Conservation (phyloP, 148 eudicot species). For the Spergularia bocconei region DNA sequence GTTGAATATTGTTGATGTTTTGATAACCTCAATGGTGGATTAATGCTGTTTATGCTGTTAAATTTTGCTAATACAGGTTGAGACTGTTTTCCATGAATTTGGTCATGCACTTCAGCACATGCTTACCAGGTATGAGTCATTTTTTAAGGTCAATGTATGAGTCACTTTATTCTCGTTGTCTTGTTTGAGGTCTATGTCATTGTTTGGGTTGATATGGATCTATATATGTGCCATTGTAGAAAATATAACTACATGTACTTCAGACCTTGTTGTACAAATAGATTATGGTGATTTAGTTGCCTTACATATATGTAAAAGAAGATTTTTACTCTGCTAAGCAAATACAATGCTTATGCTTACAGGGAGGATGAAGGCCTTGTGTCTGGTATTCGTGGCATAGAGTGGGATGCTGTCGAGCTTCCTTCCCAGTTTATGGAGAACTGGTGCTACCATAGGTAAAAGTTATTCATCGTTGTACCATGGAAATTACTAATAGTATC, state of each 20-base stretch:
- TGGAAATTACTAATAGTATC: not conserved
- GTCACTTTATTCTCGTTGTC: not conserved
- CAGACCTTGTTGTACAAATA: not conserved
- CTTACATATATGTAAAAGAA: not conserved
- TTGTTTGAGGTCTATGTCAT: not conserved
- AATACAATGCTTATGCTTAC: not conserved
- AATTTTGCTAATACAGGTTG: slow-evolving; percentile 52
- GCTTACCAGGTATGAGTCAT: slow-evolving; percentile 50
- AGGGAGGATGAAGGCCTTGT: slow-evolving; percentile 95
- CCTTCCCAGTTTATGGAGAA: slow-evolving; percentile 99
- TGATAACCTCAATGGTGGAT: not conserved
- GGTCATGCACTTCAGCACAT: slow-evolving; percentile 99
- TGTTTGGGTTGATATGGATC: not conserved
- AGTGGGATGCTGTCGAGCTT: slow-evolving; percentile 99
- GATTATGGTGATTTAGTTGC: not conserved
- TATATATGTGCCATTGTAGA: not conserved
- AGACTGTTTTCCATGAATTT: slow-evolving; percentile 99
- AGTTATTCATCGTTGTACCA: not conserved
- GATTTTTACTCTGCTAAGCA: not conserved
- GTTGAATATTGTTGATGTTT: not conserved
- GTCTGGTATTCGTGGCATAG: slow-evolving; percentile 92
- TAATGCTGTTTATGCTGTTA: not conserved
- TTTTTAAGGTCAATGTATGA: too few relatives aligned
- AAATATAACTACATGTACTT: not conserved
- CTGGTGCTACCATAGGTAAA: slow-evolving; percentile 97